Evolutionary conservation across 2,329 filamentous ascomycete genomes (phyloP).

Genomic region (Periconia sp.): DNA sequence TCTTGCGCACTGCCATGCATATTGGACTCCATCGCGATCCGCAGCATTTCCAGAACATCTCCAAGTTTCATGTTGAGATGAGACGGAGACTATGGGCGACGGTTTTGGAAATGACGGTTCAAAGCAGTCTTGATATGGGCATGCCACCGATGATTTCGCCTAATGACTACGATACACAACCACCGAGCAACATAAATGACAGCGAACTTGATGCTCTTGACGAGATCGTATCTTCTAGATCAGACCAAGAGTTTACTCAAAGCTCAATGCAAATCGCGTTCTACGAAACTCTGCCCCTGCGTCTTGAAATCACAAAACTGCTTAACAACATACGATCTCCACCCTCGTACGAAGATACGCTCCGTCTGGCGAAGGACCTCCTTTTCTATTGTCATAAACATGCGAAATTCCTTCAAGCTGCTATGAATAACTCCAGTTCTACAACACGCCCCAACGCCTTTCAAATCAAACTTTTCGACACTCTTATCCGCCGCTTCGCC

Average conservation of each 20-base stretch:
- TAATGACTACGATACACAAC: constrained; percentile 41
- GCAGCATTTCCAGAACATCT: constrained; percentile 35
- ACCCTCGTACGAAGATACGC: constrained; percentile 31
- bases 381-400: constrained; percentile 22
- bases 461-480: constrained; percentile 55
- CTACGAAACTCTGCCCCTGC: constrained; percentile 36
- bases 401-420: constrained; percentile 17
- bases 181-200: constrained; percentile 45
- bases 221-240: constrained; percentile 21
- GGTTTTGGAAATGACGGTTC: constrained; percentile 40
- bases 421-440: constrained; percentile 5
- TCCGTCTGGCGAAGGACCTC: constrained; percentile 30
- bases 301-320: constrained; percentile 37
- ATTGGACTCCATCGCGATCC: constrained; percentile 48
- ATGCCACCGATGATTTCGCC: constrained; percentile 40
- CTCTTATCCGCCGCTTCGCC: constrained; percentile 57
- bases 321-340: constrained; percentile 37
- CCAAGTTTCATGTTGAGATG: constrained; percentile 43
- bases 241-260: constrained; percentile 34
- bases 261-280: constrained; percentile 41
- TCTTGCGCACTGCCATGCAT: constrained; percentile 44
- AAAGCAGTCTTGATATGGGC: constrained; percentile 42
- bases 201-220: constrained; percentile 38
- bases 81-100: constrained; percentile 32
- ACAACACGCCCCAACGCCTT: constrained; percentile 27